Conservation (phyloP, 441 rosid species). For the Pelargonium hybrid region DNA sequence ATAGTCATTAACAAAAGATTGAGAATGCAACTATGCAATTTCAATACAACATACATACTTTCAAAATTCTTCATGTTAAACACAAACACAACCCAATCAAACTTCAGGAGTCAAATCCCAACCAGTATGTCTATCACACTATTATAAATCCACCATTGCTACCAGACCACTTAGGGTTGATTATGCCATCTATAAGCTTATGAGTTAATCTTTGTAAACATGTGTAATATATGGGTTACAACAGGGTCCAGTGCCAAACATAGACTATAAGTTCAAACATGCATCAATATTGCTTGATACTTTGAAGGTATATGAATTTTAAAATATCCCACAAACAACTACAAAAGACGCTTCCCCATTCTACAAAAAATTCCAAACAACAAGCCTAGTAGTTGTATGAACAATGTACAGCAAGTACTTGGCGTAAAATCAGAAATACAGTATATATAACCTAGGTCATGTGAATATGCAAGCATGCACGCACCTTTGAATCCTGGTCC, state of each 20-base stretch:
- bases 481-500: constrained; percentile 88
- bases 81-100: not conserved
- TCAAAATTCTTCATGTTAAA: too few relatives aligned
- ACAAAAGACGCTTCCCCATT: not conserved
- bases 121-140: not conserved
- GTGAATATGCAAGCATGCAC: not conserved
- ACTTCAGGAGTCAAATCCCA: not conserved
- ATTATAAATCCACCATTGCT: not conserved
- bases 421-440: not conserved
- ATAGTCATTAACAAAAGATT: not conserved
- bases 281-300: not conserved
- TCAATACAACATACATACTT: not conserved
- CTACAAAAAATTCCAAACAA: not conserved
- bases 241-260: not conserved
- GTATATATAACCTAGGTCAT: not conserved
- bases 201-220: not conserved
- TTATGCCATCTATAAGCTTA: too few relatives aligned
- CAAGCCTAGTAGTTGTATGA: not conserved
- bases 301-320: not conserved
- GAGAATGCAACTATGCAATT: not conserved
- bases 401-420: not conserved
- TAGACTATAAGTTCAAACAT: not conserved
- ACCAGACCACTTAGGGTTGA: too few relatives aligned
- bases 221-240: not conserved
- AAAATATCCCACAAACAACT: not conserved